Conservation (phyloP, 2,329 filamentous ascomycete genomes). For the Penicillium glabrum region DNA sequence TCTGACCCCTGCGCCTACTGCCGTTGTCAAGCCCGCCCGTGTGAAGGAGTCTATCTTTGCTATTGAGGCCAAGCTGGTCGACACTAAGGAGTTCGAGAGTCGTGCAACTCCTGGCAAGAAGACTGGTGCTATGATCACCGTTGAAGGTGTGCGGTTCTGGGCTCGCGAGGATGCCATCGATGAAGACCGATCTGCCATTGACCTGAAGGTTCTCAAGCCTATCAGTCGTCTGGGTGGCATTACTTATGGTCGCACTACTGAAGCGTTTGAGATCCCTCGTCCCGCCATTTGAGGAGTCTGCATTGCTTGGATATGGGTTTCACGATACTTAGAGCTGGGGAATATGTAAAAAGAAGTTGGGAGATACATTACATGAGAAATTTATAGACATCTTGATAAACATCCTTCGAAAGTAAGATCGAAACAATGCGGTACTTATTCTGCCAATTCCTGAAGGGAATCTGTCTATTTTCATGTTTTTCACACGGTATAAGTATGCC, state of each 20-base stretch:
- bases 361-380: not conserved
- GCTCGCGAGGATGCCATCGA: slow-evolving; percentile 85
- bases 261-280: slow-evolving; percentile 67
- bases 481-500: too few relatives aligned
- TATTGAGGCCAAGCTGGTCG: slow-evolving; percentile 77
- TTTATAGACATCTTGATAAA: too few relatives aligned
- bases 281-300: slow-evolving; percentile 21
- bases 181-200: slow-evolving; percentile 70
- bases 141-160: slow-evolving; percentile 88
- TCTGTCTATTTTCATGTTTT: too few relatives aligned
- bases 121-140: slow-evolving; percentile 70
- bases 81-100: slow-evolving; percentile 74
- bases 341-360: not conserved
- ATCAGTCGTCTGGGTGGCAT: slow-evolving; percentile 82
- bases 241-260: slow-evolving; percentile 70
- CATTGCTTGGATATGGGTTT: not conserved
- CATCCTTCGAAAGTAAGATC: too few relatives aligned
- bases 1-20: slow-evolving; percentile 66
- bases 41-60: slow-evolving; percentile 81
- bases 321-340: not conserved
- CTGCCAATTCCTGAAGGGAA: too few relatives aligned
- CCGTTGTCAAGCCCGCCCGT: slow-evolving; percentile 67
- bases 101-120: slow-evolving; percentile 68
- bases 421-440: too few relatives aligned
- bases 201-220: slow-evolving; percentile 73